phyloP scores from a whole-genome alignment of 257 asterid species.

The Nicotiana attenuata region DNA sequence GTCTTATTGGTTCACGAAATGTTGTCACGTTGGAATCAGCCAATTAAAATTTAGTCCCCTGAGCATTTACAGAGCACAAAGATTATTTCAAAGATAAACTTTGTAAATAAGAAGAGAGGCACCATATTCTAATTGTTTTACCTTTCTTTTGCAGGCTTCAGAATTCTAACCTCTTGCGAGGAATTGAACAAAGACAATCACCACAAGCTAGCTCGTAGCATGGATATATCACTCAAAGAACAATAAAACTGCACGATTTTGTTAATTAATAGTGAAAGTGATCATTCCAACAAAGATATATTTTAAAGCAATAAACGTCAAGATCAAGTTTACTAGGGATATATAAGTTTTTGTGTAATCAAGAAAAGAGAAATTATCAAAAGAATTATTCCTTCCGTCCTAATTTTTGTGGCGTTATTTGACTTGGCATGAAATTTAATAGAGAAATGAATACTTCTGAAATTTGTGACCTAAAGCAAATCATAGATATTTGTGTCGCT shows the following conservation, averaged over 20 bases:
- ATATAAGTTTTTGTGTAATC: no score
- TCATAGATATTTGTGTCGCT: no score
- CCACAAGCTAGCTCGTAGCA: no score
- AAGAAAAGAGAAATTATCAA: background rate
- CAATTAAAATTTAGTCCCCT: background rate
- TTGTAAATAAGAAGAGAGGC: background rate
- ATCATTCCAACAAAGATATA: background rate
- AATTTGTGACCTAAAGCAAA: no score
- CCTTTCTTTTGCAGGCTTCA: no score
- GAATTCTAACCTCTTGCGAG: no score
- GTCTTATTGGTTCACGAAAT: slow-evolving; percentile 18
- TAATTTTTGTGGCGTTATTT: no score
- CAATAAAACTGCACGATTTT: background rate
- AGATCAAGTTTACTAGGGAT: no score
- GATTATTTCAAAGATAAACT: background rate
- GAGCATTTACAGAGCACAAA: background rate
- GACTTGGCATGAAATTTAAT: no score
- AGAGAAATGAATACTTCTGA: no score
- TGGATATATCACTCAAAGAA: background rate
- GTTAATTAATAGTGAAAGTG: background rate
- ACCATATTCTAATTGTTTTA: background rate
- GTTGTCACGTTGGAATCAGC: slow-evolving; percentile 14
- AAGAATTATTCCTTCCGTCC: background rate
- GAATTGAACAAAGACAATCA: no score
- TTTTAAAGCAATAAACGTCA: background rate